These are phyloP conservation scores for Angomonas ambiguus DNA, from an alignment of 208 protist genomes.

Conservation along the genomic window DNA sequence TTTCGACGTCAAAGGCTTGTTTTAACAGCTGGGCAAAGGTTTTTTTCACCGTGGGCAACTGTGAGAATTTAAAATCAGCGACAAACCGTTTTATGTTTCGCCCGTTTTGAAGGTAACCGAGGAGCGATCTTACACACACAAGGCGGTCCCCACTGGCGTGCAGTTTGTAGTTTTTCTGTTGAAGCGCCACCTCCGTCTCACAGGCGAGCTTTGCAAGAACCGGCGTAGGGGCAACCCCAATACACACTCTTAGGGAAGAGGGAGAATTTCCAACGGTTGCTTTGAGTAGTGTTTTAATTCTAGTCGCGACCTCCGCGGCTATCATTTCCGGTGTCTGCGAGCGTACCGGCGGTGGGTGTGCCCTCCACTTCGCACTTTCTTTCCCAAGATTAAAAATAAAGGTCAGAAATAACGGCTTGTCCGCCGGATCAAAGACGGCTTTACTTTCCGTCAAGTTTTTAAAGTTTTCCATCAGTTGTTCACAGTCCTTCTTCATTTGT, in stretches of 20 bases:
- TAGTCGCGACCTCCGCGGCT: background rate
- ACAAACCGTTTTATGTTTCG: slow-evolving; percentile 44
- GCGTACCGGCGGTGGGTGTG: background rate
- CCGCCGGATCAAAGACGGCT: background rate
- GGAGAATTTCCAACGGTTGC: background rate
- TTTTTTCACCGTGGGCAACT: slow-evolving; percentile 49
- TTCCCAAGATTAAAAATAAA: background rate
- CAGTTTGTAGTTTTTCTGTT: background rate
- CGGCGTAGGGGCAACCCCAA: slow-evolving; percentile 55
- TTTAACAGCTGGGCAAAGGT: slow-evolving; percentile 52
- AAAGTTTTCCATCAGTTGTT: slow-evolving; percentile 8
- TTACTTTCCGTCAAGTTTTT: background rate
- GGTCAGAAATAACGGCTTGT: background rate
- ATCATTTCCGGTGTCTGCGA: background rate
- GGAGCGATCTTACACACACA: slow-evolving; percentile 48
- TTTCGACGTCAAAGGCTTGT: slow-evolving; percentile 51
- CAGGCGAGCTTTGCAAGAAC: slow-evolving; percentile 85
- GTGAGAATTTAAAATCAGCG: slow-evolving; percentile 28
- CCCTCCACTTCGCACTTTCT: background rate
- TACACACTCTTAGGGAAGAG: slow-evolving; percentile 54
- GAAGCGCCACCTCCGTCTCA: slow-evolving; percentile 36
- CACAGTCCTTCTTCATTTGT: slow-evolving; percentile 26
- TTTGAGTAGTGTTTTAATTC: background rate
- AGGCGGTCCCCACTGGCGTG: background rate
- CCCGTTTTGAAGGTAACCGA: slow-evolving; percentile 31